phyloP scores from a whole-genome alignment of 2,329 filamentous ascomycete species.

The Epichloe gansuensis region DNA sequence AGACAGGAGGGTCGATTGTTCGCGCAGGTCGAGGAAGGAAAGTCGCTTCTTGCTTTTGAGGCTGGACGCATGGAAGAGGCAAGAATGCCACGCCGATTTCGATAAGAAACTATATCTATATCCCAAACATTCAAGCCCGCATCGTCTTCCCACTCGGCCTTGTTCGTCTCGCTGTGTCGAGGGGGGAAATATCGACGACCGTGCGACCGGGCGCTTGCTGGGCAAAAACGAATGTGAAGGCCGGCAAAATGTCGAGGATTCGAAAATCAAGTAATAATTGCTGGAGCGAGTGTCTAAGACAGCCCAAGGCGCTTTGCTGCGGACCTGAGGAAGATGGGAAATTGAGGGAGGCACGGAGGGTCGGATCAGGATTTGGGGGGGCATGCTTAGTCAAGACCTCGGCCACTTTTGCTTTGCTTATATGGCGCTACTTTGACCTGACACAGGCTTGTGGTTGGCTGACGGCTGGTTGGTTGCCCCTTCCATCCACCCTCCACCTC shows the following conservation, averaged over 20 bases:
- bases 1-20: not conserved
- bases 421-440: not conserved
- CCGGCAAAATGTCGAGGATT: not conserved
- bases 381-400: not conserved
- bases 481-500: not conserved
- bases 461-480: not conserved
- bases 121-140: not conserved
- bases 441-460: constrained; percentile 3
- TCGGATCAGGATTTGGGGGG: not conserved
- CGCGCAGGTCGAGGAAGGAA: not conserved
- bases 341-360: not conserved
- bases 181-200: not conserved
- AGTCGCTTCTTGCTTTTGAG: not conserved
- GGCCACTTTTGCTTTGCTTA: not conserved
- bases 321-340: not conserved
- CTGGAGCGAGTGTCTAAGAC: constrained; percentile 1
- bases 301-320: not conserved
- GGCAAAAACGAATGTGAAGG: not conserved
- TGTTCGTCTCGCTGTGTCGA: not conserved
- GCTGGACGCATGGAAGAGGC: not conserved
- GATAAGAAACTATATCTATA: not conserved
- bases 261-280: not conserved
- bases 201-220: not conserved
- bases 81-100: not conserved
- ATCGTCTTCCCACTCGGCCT: not conserved